Evolutionary conservation across 768 basidiomycete species (phyloP), one percentile per base, ranked within the genome.

Genomic region (Calocybe cyanea): DNA sequence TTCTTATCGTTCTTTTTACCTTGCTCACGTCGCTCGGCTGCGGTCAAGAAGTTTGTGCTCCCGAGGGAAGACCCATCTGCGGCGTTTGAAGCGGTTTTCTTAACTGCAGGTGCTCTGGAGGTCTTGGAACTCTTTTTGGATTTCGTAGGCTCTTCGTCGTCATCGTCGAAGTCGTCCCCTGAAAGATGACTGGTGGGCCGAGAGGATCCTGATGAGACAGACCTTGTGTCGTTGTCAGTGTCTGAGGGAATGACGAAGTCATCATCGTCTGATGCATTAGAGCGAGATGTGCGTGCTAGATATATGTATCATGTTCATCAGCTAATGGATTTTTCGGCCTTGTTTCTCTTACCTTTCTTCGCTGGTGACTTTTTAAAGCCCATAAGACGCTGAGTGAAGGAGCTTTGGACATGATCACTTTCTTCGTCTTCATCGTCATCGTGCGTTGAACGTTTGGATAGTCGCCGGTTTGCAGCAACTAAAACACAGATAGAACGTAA

Each of bases 1-100:
- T 90, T 85, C 70, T 95, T 94, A 45, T 85, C 83, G 11, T 81
- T 80, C 62, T 92, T 95, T 62, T 83, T 86, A 30, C 80, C 77
- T 57, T 83, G 78, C 38, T 80, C 75, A 5, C 86, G 76, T 52
- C 76, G 76, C 60, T 94, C 92, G 2, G 94, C 92, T 6, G 83
- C 83, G 13, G 92, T 95, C 45, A 93, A 69, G 66, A 94, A 89
- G 7, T 65, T 62, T 33, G 63, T 65, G 30, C 60, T 60, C 19
- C 66, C 63, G 5, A 53, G 57, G 30, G 57, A 53, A 45, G 59
- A 53, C 32, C 43, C 52, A 1, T 50, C 56, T 14, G 55, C 7
- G 18, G 34, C 34, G 0, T 54, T 50, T 33, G 54, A 44, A 15
- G 48, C 40, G 21, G 56, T 45, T 31, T 59, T 57, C 19, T 62